Percentiles rank a stretch among this genome's conserved stretches.
Conservation (phyloP, 805 yeast species). For the Yamadazyma paraphyllophila region DNA sequence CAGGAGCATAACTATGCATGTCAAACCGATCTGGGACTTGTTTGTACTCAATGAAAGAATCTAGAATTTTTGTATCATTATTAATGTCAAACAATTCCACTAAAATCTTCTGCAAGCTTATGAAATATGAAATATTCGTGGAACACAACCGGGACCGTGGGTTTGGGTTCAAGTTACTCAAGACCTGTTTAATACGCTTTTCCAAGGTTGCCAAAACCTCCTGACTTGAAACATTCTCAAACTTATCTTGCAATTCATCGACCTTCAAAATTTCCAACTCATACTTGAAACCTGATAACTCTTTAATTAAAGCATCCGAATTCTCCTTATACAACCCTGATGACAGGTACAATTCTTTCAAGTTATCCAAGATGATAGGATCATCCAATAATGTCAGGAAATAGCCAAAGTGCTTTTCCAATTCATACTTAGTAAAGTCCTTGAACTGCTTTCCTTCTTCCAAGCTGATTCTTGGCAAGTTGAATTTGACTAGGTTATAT, state of each 20-base stretch:
- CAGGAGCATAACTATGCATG: constrained; percentile 6
- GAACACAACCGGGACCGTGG: constrained; percentile 16
- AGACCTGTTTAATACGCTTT: constrained; percentile 16
- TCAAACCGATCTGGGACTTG: constrained; percentile 9
- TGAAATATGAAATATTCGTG: constrained; percentile 14
- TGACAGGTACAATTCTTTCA: constrained; percentile 13
- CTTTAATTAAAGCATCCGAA: background rate
- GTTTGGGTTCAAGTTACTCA: constrained; percentile 13
- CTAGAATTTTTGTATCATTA: constrained; percentile 52
- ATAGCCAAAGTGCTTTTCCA: constrained; percentile 14
- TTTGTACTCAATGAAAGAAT: constrained; percentile 20
- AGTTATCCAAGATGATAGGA: constrained; percentile 14
- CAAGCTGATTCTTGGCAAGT: constrained; percentile 6
- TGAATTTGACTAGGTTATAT: constrained; percentile 4
- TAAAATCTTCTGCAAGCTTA: constrained; percentile 18
- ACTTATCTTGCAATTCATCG: constrained; percentile 17
- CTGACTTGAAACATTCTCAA: constrained; percentile 6
- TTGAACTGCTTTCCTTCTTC: constrained; percentile 11
- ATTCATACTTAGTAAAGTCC: constrained; percentile 11
- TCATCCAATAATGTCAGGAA: constrained; percentile 12
- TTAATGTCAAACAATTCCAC: constrained; percentile 41
- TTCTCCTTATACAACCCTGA: background rate
- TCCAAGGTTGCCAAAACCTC: constrained; percentile 18
- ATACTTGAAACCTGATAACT: constrained; percentile 15
- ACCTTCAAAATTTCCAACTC: constrained; percentile 20